Percentiles rank a stretch among this genome's conserved stretches.
phyloP scores from a whole-genome alignment of 2,329 filamentous ascomycete genomes.

The Sordariomycetes sp. region DNA sequence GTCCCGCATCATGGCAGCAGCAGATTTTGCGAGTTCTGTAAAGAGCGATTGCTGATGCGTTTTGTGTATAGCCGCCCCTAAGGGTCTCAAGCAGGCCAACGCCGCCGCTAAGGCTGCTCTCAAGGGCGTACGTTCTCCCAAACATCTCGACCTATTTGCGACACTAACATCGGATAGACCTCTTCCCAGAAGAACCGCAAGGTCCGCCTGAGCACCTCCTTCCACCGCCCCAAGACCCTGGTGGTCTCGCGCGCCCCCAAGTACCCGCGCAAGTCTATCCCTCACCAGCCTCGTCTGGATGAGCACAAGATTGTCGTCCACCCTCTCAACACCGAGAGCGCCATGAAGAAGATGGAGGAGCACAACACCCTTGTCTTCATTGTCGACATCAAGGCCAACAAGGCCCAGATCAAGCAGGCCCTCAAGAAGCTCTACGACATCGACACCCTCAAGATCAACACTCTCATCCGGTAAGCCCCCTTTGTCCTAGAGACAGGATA shows the following conservation, averaged over 20 bases:
- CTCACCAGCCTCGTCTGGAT: constrained; percentile 84
- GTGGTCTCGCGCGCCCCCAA: constrained; percentile 83
- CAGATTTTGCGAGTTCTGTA: constrained; percentile 70
- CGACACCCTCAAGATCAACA: constrained; percentile 98
- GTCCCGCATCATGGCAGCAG: constrained; percentile 54
- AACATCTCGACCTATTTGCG: too few species aligned
- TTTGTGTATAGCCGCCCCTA: constrained; percentile 47
- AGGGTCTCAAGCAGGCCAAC: constrained; percentile 77
- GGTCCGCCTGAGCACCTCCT: constrained; percentile 85
- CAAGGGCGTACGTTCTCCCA: constrained; percentile 71
- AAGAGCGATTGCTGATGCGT: constrained; percentile 64
- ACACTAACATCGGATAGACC: constrained; percentile 21
- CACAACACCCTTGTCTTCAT: constrained; percentile 99
- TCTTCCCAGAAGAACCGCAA: constrained; percentile 78
- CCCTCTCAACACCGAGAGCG: constrained; percentile 98
- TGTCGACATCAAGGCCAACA: constrained; percentile 95
- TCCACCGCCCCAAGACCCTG: constrained; percentile 97
- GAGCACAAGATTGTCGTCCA: constrained; percentile 96
- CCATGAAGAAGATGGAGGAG: constrained; percentile 99
- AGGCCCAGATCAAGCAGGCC: constrained; percentile 97
- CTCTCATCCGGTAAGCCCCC: constrained; percentile 73
- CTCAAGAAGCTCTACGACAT: constrained; percentile 99
- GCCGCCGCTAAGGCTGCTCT: constrained; percentile 93
- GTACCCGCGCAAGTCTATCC: constrained; percentile 94
- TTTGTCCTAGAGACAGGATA: not conserved